Evolutionary conservation across 148 eudicot genomes (phyloP).

Genomic region (Salicornia ramosissima): DNA sequence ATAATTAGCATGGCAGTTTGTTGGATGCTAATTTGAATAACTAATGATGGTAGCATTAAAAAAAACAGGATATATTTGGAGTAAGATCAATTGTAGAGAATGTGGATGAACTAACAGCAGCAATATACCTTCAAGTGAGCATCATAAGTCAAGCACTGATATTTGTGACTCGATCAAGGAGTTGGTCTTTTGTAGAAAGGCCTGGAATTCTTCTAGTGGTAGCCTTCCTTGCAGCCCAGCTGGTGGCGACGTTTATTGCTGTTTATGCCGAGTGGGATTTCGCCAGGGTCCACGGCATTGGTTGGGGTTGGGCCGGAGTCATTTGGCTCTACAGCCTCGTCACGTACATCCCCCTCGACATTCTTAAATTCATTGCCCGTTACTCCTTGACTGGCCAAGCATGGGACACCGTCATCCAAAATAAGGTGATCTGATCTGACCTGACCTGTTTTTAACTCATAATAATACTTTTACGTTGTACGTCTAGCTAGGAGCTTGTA

Average conservation of each 20-base stretch:
- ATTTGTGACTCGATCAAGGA: slow-evolving; percentile 81
- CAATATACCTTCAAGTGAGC: slow-evolving; percentile 91
- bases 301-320: slow-evolving; percentile 92
- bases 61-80: slow-evolving; percentile 41
- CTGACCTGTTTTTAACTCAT: neutral
- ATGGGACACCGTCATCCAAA: slow-evolving; percentile 47
- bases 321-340: slow-evolving; percentile 73
- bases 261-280: slow-evolving; percentile 78
- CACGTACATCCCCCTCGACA: slow-evolving; percentile 79
- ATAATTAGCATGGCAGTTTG: too few relatives aligned
- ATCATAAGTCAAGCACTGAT: slow-evolving; percentile 90
- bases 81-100: slow-evolving; percentile 44
- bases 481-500: too few relatives aligned
- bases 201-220: slow-evolving; percentile 57
- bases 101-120: slow-evolving; percentile 59
- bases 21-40: neutral
- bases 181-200: slow-evolving; percentile 77
- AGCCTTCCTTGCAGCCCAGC: slow-evolving; percentile 71
- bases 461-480: too few relatives aligned
- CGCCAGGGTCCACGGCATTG: slow-evolving; percentile 59
- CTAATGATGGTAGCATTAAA: neutral
- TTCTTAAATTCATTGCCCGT: slow-evolving; percentile 61
- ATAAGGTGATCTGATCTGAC: too few relatives aligned
- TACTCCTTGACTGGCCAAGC: slow-evolving; percentile 44
- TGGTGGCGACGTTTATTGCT: slow-evolving; percentile 72